Evolutionary conservation across 2,329 filamentous ascomycete species (phyloP).

Genomic region (Hirsutella minnesotensis): DNA sequence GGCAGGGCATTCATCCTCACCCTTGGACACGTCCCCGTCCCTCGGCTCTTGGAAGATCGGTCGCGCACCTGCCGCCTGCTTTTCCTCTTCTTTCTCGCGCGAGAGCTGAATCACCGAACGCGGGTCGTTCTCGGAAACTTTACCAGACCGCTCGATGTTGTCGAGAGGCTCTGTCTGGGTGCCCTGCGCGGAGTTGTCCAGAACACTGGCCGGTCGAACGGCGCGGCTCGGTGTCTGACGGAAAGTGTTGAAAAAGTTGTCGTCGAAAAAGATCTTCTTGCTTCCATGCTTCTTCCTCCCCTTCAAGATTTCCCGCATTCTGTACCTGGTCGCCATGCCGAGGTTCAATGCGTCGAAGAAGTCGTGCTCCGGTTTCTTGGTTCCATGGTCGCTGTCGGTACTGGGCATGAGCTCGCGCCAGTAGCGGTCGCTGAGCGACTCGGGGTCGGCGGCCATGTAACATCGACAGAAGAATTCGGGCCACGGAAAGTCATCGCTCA

Average conservation of each 20-base stretch:
- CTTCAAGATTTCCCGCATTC: not conserved
- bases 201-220: not conserved
- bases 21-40: not conserved
- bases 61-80: not conserved
- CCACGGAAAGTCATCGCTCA: slow-evolving; percentile 3
- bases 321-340: not conserved
- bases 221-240: not conserved
- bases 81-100: not conserved
- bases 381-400: not conserved
- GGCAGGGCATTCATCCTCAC: not conserved
- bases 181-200: not conserved
- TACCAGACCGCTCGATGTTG: not conserved
- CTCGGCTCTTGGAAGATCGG: not conserved
- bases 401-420: not conserved
- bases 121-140: not conserved
- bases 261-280: not conserved
- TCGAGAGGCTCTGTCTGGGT: not conserved
- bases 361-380: not conserved
- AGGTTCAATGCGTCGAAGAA: not conserved
- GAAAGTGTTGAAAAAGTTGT: too few relatives aligned
- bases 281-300: not conserved
- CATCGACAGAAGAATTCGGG: slow-evolving; percentile 1
- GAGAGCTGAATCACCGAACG: not conserved
- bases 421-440: not conserved
- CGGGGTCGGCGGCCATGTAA: slow-evolving; percentile 2